Base-by-base conservation (phyloP, 495 filamentous ascomycete genomes). In the Talaromyces borbonicus region DNA sequence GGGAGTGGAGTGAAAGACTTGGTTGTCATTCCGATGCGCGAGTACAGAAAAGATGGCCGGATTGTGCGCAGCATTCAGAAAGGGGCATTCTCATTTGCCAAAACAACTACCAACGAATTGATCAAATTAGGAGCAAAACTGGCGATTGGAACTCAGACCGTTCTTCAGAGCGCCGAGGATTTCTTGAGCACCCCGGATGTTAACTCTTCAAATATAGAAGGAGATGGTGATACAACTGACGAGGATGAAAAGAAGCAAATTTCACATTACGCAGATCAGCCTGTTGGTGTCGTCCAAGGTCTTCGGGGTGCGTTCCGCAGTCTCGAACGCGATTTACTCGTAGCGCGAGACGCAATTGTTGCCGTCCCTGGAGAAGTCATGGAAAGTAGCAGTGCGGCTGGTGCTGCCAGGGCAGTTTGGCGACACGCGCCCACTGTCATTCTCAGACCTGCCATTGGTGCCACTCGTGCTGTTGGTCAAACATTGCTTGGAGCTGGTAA, bases 401-500 rank as follows among this genome's bases (percentile, higher is more conserved):
- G 87, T 11, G 88, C 84, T 2, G 85, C 85, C 26, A 79, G 71
- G 52, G 93, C 84, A 1, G 82, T 99, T 37, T 74, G 80, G 50
- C 84, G 74, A 62, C 76, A 81, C 49, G 89, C 89, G 22, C 93
- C 93, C 29, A 95, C 88, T 0, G 83, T 96, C 8, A 85, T 97
- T 27, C 74, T 99, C 33, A 69, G 90, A 47, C 93, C 93, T 20
- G 85, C 85, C 1, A 87, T 97, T 56, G 93, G 92, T 1, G 85
- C 87, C 6, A 86, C 81, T 41, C 90, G 90, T 58, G 93, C 89
- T 1, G 83, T 95, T 16, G 84, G 88, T 5, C 84, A 92, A 64
- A 86, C 90, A 15, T 63, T 97, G 51, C 67, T 96, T 62, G 93
- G 93, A 16, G 89, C 89, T n/a, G 90, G 87, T 3, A 99, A 97